Base-by-base conservation (phyloP, 352 stramenopile genomes). In the Pythium folliculosum region DNA sequence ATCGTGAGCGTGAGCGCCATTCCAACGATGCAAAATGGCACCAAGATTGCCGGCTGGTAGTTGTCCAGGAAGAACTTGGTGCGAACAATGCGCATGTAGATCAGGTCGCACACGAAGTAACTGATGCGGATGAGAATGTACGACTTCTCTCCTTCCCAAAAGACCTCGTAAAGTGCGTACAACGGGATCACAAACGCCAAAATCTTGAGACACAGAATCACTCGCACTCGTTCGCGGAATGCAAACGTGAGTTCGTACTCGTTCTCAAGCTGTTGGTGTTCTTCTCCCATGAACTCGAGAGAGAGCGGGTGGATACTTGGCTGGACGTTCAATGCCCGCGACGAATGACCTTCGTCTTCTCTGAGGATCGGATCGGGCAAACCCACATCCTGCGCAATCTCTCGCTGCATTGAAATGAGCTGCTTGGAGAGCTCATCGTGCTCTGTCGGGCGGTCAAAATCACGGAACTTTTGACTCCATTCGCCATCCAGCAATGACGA, bases 1-100 rank as follows among this genome's bases (percentile, higher is more conserved):
- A 96, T 94, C 13, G 82, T 92, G 14, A 93, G 54, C 1, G 88
- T 95, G 16, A 94, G 76, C 1, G 78, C 84, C 80, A 96, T 94
- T 0, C 86, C 84, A 21, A 90, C 70, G 1, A 81, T 69, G 40
- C 77, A 84, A 52, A 89, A 86, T n/a, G 82, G 84, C 3, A 92
- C 51, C 5, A 96, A 63, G 50, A 96, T 89, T 0, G 81, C 73
- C 9, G 78, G 53, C 37, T 96, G 80, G 65, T 96, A 96, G 65
- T 94, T 76, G 38, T 87, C 76, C 5, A 90, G 55, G 37, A 96
- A 96, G 43, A 79, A 83, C 30, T 81, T 84, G 0, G 84, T 92
- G 19, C 80, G 71, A 0, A 76, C 80, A 38, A 92, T 70, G 25
- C 80, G 79, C 79, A 92, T 90, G 68, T 89, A 91, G 3, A 86